A percentile compares a stretch with the other conserved stretches of the same genome.
Conservation (phyloP, 1,284 basidiomycete species). For the Sporisorium exsertum region DNA sequence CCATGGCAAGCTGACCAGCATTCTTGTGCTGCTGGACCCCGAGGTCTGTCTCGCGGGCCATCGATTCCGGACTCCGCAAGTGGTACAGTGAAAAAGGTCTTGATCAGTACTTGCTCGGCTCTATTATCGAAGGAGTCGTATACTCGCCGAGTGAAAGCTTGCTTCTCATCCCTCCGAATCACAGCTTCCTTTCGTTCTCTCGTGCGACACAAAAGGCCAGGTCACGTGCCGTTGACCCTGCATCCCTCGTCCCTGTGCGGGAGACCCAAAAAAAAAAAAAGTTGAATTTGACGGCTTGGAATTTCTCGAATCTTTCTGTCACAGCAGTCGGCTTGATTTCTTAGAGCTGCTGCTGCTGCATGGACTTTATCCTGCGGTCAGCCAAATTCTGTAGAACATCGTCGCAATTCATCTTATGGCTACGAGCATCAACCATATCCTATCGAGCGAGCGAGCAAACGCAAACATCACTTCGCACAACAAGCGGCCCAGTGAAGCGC, state of each 20-base stretch:
- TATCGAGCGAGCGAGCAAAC: neutral
- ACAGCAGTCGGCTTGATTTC: neutral
- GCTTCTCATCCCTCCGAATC: too few species aligned
- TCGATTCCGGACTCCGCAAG: neutral
- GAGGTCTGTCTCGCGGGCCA: neutral
- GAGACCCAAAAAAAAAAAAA: neutral
- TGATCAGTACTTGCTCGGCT: too few species aligned
- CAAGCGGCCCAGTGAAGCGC: constrained; percentile 31
- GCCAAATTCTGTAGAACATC: neutral
- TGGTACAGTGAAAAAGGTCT: too few species aligned
- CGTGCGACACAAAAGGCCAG: too few species aligned
- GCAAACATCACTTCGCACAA: neutral
- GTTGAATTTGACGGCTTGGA: constrained; percentile 6
- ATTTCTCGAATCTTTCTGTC: neutral
- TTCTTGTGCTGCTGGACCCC: neutral
- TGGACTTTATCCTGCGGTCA: too few species aligned
- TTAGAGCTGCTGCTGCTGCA: constrained; percentile 2
- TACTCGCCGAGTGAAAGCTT: too few species aligned
- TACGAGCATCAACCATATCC: constrained; percentile 10
- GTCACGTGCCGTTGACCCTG: too few species aligned
- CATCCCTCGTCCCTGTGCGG: too few species aligned
- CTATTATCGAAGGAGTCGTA: too few species aligned
- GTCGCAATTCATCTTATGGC: constrained; percentile 6
- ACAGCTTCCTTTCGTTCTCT: too few species aligned
- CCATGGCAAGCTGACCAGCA: neutral